These are phyloP conservation scores for Coniella lustricola DNA, from an alignment of 2,329 filamentous ascomycete genomes.

Conservation along the genomic window DNA sequence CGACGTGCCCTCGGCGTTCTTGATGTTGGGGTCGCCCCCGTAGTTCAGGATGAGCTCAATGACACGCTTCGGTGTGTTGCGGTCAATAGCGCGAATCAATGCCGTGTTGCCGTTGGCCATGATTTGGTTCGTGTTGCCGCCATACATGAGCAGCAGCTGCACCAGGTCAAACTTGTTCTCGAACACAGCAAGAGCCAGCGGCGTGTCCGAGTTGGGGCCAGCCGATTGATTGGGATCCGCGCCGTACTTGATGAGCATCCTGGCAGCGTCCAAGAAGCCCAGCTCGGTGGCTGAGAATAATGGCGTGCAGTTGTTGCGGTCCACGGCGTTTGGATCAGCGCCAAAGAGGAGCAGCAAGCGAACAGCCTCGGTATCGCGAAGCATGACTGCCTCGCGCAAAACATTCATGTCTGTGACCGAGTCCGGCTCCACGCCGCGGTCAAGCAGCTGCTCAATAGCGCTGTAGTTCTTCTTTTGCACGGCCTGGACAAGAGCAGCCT, in stretches of 20 bases:
- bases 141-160: slow-evolving; percentile 54
- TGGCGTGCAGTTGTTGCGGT: slow-evolving; percentile 43
- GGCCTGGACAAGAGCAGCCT: slow-evolving; percentile 43
- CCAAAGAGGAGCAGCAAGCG: slow-evolving; percentile 51
- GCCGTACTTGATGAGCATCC: slow-evolving; percentile 57
- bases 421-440: slow-evolving; percentile 48
- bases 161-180: slow-evolving; percentile 49
- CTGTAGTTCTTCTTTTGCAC: slow-evolving; percentile 51
- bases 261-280: slow-evolving; percentile 49
- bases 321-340: slow-evolving; percentile 46
- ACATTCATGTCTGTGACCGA: slow-evolving; percentile 38
- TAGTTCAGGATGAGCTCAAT: slow-evolving; percentile 55
- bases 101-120: slow-evolving; percentile 53
- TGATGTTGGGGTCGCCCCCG: slow-evolving; percentile 49
- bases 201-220: slow-evolving; percentile 45
- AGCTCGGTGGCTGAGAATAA: slow-evolving; percentile 44
- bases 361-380: slow-evolving; percentile 45
- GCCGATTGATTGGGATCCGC: slow-evolving; percentile 28
- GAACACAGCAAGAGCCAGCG: slow-evolving; percentile 43
- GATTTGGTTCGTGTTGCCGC: slow-evolving; percentile 48
- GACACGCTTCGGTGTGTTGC: slow-evolving; percentile 45
- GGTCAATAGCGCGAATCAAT: slow-evolving; percentile 53
- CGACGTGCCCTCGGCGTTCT: slow-evolving; percentile 56
- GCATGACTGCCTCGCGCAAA: slow-evolving; percentile 45
- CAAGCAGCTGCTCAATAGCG: slow-evolving; percentile 49